Evolutionary conservation across 2,329 filamentous ascomycete species (phyloP), one percentile per base, ranked within the genome.

Genomic region (Botrytis deweyae): DNA sequence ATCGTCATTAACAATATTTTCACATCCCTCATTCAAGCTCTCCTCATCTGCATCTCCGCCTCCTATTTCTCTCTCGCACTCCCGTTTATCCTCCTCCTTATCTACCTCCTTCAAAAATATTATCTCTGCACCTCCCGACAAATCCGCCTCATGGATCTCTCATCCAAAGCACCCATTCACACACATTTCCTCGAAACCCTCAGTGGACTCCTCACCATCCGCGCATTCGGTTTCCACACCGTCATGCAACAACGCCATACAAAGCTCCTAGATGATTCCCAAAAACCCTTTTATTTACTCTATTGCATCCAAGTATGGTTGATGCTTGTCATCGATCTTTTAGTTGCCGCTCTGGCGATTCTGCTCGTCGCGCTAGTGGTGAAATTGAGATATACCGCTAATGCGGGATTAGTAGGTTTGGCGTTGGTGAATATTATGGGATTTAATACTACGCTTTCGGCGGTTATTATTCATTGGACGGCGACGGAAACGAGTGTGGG

Each of bases 301-400:
- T 86, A 84, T 72, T 85, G 85, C 62, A 84, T 89, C 5, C 89
- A 91, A 78, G 83, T 87, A 44, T 90, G 88, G 88, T 83, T 90
- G 0, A 82, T 79, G 0, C 82, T 90, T 0, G 84, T 85, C 0
- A 52, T 79, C 2, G 76, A 79, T 46, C 44, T 79, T 0, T 59
- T 78, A n/a, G 76, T 78, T 3, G 73, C 62, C 10, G 76, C 76
- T 5, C 67, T 83, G 1, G 82, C 81, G 3, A 75, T 79, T 33
- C 73, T 81, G 25, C 71, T 83, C 61, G 79, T 81, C 14, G 77
- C 79, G 1, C 77, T 84, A 5, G 78, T 80, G 9, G 78, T 82
- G 4, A 74, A 76, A 55, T 76, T 82, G 46, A 78, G 78, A 18
- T 67, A 75, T 36, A 71, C 55, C 3, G 70, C 76, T 4, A 74